Evolutionary conservation across 192 early-diverging fungal species (phyloP).

Genomic region (Kickxella alabastrina): DNA sequence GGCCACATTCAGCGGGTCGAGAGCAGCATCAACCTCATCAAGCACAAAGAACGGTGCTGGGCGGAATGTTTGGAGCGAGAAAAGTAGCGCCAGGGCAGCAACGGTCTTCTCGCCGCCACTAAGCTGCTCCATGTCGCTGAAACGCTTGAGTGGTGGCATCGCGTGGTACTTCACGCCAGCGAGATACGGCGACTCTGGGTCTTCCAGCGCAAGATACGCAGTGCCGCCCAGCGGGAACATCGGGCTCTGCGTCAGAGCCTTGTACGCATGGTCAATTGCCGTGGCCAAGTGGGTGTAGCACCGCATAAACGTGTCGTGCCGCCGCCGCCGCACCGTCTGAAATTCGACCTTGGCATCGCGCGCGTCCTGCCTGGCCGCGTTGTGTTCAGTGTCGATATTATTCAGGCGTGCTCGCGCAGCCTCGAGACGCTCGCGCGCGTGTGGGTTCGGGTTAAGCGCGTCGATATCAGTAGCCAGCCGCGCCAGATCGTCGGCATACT

Average conservation of each 20-base stretch:
- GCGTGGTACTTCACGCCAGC: conserved; percentile 96
- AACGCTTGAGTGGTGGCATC: conserved; percentile 99
- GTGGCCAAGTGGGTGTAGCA: conserved; percentile 88
- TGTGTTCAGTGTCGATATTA: conserved; percentile 81
- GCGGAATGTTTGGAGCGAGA: conserved; percentile 93
- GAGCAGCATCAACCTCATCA: conserved; percentile 98
- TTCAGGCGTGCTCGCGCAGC: conserved; percentile 75
- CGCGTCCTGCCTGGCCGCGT: conserved; percentile 72
- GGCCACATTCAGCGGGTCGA: conserved; percentile 95
- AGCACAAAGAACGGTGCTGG: conserved; percentile 99
- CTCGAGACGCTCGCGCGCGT: conserved; percentile 82
- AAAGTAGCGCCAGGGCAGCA: conserved; percentile 91
- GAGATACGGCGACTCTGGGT: conserved; percentile 91
- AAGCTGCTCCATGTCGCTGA: conserved; percentile 98
- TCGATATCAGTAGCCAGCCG: conserved; percentile 60
- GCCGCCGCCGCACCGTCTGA: conserved; percentile 65
- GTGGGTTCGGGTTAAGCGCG: conserved; percentile 85
- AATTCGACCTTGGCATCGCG: conserved; percentile 81
- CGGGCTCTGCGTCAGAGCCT: conserved; percentile 82
- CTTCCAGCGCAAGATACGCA: conserved; percentile 89
- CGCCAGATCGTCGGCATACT: conserved; percentile 26
- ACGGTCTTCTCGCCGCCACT: conserved; percentile 99
- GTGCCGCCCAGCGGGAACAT: conserved; percentile 91
- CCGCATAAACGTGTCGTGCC: conserved; percentile 71
- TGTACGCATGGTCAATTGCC: conserved; percentile 93